Evolutionary conservation across 2,329 filamentous ascomycete genomes (phyloP), one percentile per base, ranked within the genome.

Genomic region (Pyrenophora teres): DNA sequence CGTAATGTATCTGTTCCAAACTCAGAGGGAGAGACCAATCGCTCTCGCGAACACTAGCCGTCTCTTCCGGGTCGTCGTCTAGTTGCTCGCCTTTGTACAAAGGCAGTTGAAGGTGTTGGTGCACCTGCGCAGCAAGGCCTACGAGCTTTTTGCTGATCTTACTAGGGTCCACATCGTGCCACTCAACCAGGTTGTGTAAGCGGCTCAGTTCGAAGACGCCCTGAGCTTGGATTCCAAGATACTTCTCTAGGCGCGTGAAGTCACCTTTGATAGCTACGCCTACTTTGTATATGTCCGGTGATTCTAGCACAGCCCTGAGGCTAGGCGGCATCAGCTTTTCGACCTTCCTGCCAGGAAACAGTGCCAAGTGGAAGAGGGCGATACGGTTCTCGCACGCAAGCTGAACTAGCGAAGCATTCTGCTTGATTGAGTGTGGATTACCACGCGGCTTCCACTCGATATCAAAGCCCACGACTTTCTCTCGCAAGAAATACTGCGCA

Each of bases 361-460:
- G 50, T 10, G 90, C 88, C 35, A 96, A 69, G 59, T 97, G 92
- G 60, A 96, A 93, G 0, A 97, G 80, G 0, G 82, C 90, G 42
- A 97, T 87, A 3, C 86, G 86, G 57, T 87, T 83, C 35, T 89
- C 83, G 56, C 85, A 90, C 3, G 92, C 90, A 15, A 97, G 73
- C 72, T 97, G 92, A 36, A 96, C 87, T 40, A 96, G 75, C 0
- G 90, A 94, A 7, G 92, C 84, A 57, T 92, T 91, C 70, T 96
- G 91, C 0, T 89, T 87, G 10, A 90, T 91, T 8, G 90, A 64
- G 1, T 36, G 36, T 15, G 54, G 44, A 4, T 39, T 43, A 12
- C 60, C 57, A 12, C 46, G 57, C 18, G 64, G 63, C 58, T 87
- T 87, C 92, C 92, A 97, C 76, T 97, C 92, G 40, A 96, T 80